Conservation (phyloP, 352 stramenopile species). For the Globisporangium canariense region DNA sequence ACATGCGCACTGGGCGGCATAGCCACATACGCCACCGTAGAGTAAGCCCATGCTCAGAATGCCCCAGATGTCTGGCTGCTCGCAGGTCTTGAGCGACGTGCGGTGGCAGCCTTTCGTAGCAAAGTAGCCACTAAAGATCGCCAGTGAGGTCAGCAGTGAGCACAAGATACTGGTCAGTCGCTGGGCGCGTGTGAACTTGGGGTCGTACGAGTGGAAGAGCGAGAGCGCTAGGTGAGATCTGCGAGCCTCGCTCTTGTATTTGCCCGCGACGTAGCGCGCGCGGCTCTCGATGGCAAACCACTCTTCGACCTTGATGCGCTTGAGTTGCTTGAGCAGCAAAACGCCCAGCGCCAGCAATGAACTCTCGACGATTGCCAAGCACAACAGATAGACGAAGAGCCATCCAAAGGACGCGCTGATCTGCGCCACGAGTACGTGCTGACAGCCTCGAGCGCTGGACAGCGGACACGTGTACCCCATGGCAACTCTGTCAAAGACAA, state of each 20-base stretch:
- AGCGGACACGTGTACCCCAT: slow-evolving; percentile 39
- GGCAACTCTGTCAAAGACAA: slow-evolving; percentile 46
- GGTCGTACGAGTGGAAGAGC: slow-evolving; percentile 42
- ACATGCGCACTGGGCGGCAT: slow-evolving; percentile 30
- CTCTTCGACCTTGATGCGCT: slow-evolving; percentile 28
- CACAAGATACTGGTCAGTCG: slow-evolving; percentile 51
- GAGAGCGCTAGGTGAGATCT: slow-evolving; percentile 48
- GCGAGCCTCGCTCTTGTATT: slow-evolving; percentile 46
- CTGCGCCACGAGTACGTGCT: slow-evolving; percentile 24
- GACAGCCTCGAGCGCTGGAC: slow-evolving; percentile 33
- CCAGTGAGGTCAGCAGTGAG: slow-evolving; percentile 37
- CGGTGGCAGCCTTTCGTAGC: slow-evolving; percentile 54
- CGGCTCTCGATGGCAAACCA: slow-evolving; percentile 50
- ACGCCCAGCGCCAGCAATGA: slow-evolving; percentile 20
- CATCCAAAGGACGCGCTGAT: slow-evolving; percentile 39
- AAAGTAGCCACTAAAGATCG: slow-evolving; percentile 47
- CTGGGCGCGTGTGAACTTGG: slow-evolving; percentile 56
- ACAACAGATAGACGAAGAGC: slow-evolving; percentile 42
- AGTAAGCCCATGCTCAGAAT: slow-evolving; percentile 49
- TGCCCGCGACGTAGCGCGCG: slow-evolving; percentile 50
- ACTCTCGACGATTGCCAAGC: slow-evolving; percentile 33
- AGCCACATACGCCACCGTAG: slow-evolving; percentile 51
- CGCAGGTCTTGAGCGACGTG: slow-evolving; percentile 57
- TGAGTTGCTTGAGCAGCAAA: slow-evolving; percentile 29
- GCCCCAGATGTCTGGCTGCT: slow-evolving; percentile 39